Conservation (phyloP, 1,284 basidiomycete genomes). For the Trichosporon ovoides region DNA sequence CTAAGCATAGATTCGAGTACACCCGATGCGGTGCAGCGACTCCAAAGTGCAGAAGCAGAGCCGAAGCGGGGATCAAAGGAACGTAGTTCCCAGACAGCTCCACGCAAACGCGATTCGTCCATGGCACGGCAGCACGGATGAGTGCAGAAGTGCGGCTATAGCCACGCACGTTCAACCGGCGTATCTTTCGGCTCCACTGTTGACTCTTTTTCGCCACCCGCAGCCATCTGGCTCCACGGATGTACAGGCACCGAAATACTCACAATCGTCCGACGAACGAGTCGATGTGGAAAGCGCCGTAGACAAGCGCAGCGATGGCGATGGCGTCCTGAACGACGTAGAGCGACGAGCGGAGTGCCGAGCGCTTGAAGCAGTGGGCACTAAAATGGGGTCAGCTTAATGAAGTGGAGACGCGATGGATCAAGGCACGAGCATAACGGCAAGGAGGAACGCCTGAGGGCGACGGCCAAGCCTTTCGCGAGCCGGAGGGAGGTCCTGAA, state of each 20-base stretch:
- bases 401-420: constrained; percentile 33
- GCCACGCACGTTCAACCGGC: constrained; percentile 6
- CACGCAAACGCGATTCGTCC: constrained; percentile 1
- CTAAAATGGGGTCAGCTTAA: constrained; percentile 50
- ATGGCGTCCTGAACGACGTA: constrained; percentile 76
- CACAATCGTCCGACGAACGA: constrained; percentile 44
- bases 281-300: constrained; percentile 65
- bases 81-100: constrained; percentile 48
- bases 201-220: neutral
- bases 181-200: no score
- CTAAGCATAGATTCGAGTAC: neutral
- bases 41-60: neutral
- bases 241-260: constrained; percentile 19
- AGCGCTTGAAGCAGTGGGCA: constrained; percentile 87
- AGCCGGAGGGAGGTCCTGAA: neutral
- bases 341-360: constrained; percentile 71
- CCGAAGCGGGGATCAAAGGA: no score
- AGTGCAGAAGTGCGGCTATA: no score
- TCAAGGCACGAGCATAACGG: neutral
- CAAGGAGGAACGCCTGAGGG: neutral
- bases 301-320: constrained; percentile 66
- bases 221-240: neutral
- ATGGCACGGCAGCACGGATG: constrained; percentile 26
- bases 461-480: neutral
- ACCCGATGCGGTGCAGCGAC: neutral